Base-by-base conservation (phyloP, 495 filamentous ascomycete genomes). In the Tetracladium setigerum region DNA sequence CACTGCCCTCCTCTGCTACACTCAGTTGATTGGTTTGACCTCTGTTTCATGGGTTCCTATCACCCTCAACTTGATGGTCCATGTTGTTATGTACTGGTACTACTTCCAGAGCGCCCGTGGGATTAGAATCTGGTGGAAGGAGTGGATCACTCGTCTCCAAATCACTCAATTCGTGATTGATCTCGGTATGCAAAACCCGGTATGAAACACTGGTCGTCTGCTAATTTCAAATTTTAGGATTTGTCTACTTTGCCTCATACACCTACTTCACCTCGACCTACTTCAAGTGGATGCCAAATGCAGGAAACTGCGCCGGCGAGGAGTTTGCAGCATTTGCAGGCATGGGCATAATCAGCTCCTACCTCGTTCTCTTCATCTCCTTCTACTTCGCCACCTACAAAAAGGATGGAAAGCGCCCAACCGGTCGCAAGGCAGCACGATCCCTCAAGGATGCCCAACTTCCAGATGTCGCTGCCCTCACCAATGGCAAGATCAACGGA, bases 301-400 rank as follows among this genome's bases (percentile, higher is more conserved):
- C 71, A 30, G 92, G 92, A 57, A 71, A 79, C 51, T 98, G 92
- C 61, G 89, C 92, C 13, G 92, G 92, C 56, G 92, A 96, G 74
- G 92, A 98, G 70, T 97, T 95, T 60, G 92, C 92, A 43, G 92
- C 92, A 19, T 87, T 96, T 63, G 79, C 90, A 43, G 92, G 92
- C 56, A 91, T 95, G 47, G 87, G 73, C 48, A 94, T 95, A 60
- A 70, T 98, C 58, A 86, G 75, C 69, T 92, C 86, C 36, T 98
- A 98, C 77, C 81, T 98, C 46, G 72, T 96, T 53, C 86, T 98
- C 47, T 98, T 98, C 79, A 95, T 98, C 73, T 89, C 84, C 41
- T 98, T 98, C 84, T 98, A 98, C 78, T 73, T 94, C 53, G 87
- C 88, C 40, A 98, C 92, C 46, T 98, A 98, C 73, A 89, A 86